Conservation (phyloP, 169 alveolate genomes). For the Cryptosporidium canis region DNA sequence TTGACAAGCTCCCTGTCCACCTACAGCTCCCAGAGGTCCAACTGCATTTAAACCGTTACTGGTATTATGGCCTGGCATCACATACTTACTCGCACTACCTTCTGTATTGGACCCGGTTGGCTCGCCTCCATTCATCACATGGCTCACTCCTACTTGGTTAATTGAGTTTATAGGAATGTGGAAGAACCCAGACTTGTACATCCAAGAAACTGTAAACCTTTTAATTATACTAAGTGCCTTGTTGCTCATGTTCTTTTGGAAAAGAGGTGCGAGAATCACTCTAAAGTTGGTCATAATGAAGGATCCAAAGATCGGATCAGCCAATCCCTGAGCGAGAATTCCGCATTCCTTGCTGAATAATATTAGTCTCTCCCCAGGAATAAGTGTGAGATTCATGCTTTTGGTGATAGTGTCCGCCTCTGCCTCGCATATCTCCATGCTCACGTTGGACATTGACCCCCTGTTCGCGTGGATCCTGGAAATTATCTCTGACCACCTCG, state of each 20-base stretch:
- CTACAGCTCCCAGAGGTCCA: not conserved
- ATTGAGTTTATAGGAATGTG: conserved; percentile 13
- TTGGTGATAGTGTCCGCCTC: conserved; percentile 18
- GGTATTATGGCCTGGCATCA: not conserved
- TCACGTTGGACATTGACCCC: not conserved
- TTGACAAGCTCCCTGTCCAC: not conserved
- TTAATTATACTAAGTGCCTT: not conserved
- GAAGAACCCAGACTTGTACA: conserved; percentile 56
- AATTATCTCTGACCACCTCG: conserved; percentile 34
- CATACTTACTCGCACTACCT: not conserved
- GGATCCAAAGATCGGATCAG: conserved; percentile 22
- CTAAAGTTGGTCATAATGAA: conserved; percentile 44
- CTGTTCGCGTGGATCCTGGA: not conserved
- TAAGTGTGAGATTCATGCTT: conserved; percentile 13
- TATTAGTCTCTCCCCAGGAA: conserved; percentile 33
- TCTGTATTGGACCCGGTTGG: not conserved
- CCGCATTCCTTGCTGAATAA: conserved; percentile 54
- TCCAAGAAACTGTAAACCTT: conserved; percentile 14
- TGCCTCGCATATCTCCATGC: not conserved
- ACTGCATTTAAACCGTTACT: not conserved
- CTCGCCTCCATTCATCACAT: not conserved
- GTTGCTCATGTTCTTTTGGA: conserved; percentile 6
- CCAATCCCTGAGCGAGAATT: conserved; percentile 10
- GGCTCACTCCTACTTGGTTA: not conserved
- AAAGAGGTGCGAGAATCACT: conserved; percentile 43